Percentiles rank a stretch among this genome's conserved stretches.
Evolutionary conservation across 2,329 filamentous ascomycete genomes (phyloP).

Genomic region (Aspergillus sp.): DNA sequence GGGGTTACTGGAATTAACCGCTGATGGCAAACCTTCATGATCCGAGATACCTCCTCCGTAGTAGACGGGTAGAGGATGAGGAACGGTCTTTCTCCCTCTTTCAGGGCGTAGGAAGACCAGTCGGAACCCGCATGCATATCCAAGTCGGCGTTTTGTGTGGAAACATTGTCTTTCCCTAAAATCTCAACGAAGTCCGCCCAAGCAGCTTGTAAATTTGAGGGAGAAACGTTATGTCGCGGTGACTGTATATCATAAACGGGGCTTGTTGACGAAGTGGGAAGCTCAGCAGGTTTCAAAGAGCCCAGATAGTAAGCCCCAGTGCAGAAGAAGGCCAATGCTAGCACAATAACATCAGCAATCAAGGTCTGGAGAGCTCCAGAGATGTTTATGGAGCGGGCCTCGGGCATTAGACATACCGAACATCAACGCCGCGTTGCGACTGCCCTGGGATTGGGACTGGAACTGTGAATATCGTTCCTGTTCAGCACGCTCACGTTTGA

Average conservation of each 20-base stretch:
- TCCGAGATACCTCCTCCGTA: constrained; percentile 79
- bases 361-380: not conserved
- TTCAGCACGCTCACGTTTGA: constrained; percentile 60
- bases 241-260: constrained; percentile 51
- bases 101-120: constrained; percentile 58
- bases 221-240: constrained; percentile 58
- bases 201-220: constrained; percentile 62
- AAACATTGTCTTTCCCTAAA: constrained; percentile 64
- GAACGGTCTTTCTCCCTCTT: constrained; percentile 48
- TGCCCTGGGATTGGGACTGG: constrained; percentile 42
- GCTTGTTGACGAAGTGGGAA: constrained; percentile 57
- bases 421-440: constrained; percentile 41
- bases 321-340: constrained; percentile 56
- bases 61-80: constrained; percentile 73
- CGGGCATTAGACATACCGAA: constrained; percentile 32
- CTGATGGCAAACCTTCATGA: constrained; percentile 86
- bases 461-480: constrained; percentile 53
- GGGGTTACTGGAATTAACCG: constrained; percentile 81
- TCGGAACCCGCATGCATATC: constrained; percentile 62
- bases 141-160: constrained; percentile 56
- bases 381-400: not conserved
- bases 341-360: not conserved
- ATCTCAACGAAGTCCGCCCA: constrained; percentile 65
- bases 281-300: constrained; percentile 49
- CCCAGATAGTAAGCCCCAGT: constrained; percentile 59